Base-by-base conservation (phyloP, 176 grass and related monocot species). In the Rhipidocladum racemiflorum region DNA sequence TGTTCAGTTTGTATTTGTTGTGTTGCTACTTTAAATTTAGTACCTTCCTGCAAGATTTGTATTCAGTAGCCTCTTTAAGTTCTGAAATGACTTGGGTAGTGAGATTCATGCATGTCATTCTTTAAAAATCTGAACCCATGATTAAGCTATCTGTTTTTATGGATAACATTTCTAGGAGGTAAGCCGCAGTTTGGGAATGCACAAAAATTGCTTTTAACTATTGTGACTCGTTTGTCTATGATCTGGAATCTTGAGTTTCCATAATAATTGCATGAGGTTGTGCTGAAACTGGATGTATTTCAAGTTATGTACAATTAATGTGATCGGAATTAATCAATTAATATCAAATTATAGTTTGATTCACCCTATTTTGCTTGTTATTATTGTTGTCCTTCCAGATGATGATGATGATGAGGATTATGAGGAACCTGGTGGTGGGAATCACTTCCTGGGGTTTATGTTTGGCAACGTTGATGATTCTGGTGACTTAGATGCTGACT, bases 401-500 rank as follows among this genome's bases (percentile, higher is more conserved):
- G 96, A 95, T 24, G 92, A 95, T 17, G 92, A 94, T 0, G 91
- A 97, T 0, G 95, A 95, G 34, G 90, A 98, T 40, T 95, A 98
- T 76, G 96, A 95, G 79, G 96, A 98, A 35, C 72, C 74, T 63
- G 77, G 86, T 62, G 87, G 86, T 59, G 90, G 83, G 73, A 98
- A 92, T 68, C 91, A 75, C 54, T 86, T 98, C 51, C 78, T 98
- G 60, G 96, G 96, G 25, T 98, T 98, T 83, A 98, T 98, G 96
- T 95, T 98, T 24, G 96, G 96, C 71, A 98, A 98, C 76, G 92
- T 98, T 57, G 96, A 98, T 84, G 91, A 98, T 60, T 89, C 92
- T 15, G 96, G 96, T 42, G 96, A 93, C 81, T 84, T 98, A 65
- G 96, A 98, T 75, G 90, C 84, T n/a, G 96, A 98, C 65, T 98